Percentiles rank a stretch among this genome's conserved stretches.
These are phyloP conservation scores for Jacaranda mimosifolia DNA, from an alignment of 257 asterid genomes.

Conservation along the genomic window DNA sequence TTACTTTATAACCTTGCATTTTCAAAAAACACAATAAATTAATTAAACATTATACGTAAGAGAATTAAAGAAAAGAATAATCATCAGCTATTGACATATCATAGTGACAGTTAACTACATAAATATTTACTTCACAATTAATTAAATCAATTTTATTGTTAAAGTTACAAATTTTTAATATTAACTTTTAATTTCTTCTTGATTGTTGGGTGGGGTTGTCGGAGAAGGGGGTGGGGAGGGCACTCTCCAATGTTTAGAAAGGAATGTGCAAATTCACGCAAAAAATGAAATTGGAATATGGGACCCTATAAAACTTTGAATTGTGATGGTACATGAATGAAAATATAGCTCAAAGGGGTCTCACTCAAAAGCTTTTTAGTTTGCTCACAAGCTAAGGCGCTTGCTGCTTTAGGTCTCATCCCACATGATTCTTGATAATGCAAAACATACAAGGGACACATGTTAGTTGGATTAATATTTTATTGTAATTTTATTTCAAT, in stretches of 20 bases:
- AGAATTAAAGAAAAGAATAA: too few species aligned
- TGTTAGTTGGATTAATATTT: background rate
- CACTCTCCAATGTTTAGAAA: slow-evolving; percentile 24
- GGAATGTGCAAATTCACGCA: slow-evolving; percentile 20
- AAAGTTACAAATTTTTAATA: too few species aligned
- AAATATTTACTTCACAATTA: too few species aligned
- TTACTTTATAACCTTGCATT: too few species aligned
- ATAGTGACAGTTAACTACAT: too few species aligned
- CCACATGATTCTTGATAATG: slow-evolving; percentile 21
- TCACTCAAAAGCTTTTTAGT: background rate
- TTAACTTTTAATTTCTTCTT: too few species aligned
- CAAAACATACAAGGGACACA: slow-evolving; percentile 13
- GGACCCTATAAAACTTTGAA: slow-evolving; percentile 15
- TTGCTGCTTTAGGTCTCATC: slow-evolving; percentile 1
- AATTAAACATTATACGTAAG: too few species aligned
- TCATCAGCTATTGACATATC: too few species aligned
- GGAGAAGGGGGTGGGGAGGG: too few species aligned
- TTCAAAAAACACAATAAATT: too few species aligned
- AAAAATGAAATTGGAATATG: slow-evolving; percentile 2
- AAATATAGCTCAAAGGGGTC: background rate
- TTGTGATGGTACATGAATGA: background rate
- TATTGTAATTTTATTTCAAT: background rate
- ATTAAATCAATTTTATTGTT: too few species aligned
- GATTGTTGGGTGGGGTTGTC: too few species aligned
- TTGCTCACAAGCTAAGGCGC: background rate